Evolutionary conservation across 495 filamentous ascomycete genomes (phyloP).

Genomic region (Oidiodendron maius): DNA sequence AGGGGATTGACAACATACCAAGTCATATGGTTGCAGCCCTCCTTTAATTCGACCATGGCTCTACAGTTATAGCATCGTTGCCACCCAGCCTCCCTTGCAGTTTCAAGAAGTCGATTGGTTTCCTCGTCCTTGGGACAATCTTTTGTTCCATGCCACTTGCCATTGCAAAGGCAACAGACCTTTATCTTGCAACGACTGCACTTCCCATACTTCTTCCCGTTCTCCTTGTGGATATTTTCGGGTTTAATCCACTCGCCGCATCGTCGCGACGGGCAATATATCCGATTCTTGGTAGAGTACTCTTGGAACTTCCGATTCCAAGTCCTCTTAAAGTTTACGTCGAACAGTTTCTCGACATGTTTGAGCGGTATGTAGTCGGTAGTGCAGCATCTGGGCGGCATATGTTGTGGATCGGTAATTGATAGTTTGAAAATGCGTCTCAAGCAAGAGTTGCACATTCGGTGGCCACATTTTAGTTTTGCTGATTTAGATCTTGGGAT

Average conservation of each 20-base stretch:
- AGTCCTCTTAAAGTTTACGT: slow-evolving; percentile 60
- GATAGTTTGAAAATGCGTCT: slow-evolving; percentile 66
- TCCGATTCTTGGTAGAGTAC: slow-evolving; percentile 64
- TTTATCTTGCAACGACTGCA: slow-evolving; percentile 66
- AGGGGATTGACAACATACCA: slow-evolving; percentile 45
- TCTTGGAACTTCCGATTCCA: slow-evolving; percentile 77
- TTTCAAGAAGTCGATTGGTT: slow-evolving; percentile 55
- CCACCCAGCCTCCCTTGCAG: slow-evolving; percentile 67
- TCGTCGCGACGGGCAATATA: slow-evolving; percentile 63
- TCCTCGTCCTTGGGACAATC: slow-evolving; percentile 71
- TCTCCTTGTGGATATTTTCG: slow-evolving; percentile 51
- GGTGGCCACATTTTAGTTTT: slow-evolving; percentile 68
- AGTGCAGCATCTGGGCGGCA: slow-evolving; percentile 77
- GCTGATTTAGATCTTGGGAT: slow-evolving; percentile 52
- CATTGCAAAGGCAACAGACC: slow-evolving; percentile 68
- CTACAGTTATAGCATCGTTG: slow-evolving; percentile 72
- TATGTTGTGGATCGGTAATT: slow-evolving; percentile 65
- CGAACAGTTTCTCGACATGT: slow-evolving; percentile 70
- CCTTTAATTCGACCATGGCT: slow-evolving; percentile 69
- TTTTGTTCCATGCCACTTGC: slow-evolving; percentile 58
- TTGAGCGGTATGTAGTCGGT: slow-evolving; percentile 63
- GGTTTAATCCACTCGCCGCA: slow-evolving; percentile 77
- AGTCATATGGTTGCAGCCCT: slow-evolving; percentile 83
- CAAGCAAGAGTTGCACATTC: slow-evolving; percentile 72
- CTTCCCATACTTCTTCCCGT: slow-evolving; percentile 46